Evolutionary conservation across 495 filamentous ascomycete species (phyloP), one percentile per base, ranked within the genome.

Genomic region (Entonaema liquescens): DNA sequence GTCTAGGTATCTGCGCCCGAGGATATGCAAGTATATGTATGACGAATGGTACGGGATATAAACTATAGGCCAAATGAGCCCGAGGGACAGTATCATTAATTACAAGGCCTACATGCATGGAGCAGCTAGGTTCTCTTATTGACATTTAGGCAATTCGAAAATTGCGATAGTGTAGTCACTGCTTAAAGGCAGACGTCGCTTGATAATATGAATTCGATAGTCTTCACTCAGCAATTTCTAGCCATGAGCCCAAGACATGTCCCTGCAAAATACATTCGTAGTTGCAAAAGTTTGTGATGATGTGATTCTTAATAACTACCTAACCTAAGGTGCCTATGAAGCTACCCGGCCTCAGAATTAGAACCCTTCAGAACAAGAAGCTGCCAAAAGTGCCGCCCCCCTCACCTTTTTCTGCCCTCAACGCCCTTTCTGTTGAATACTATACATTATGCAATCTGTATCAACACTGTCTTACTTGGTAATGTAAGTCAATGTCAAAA

Each of bases 371-470:
- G 42, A 56, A 15, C 7, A 19, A 42, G 15, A 15, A 42, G 13
- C 25, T 26, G 9, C 49, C 59, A 11, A 59, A 42, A 64, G 3
- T 54, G 35, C 54, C 54, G 19, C 68, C 49, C 56, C 47, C 21
- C 13, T 40, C 36, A 12, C 11, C 23, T 64, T 25, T 54, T 7
- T 2, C 17, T 59, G 33, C n/a, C 47, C 29, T 29, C 26, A 64
- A 72, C 69, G 69, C 69, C 69, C 21, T 61, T 28, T 63, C 54
- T 64, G 58, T 23, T 36, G 52, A 29, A 29, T 67, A 72, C 59
- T 72, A 72, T 72, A 72, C 69, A 72, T 67, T 72, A 72, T 60
- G 64, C 60, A 67, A 55, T 54, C 54, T 60, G 29, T 21, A 35
- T 13, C 42, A 36, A 35, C n/a, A 54, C n/a, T 36, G 56, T 28